Evolutionary conservation across 1,139 yeast species (phyloP).

Genomic region (Debaryomyces fabryi): DNA sequence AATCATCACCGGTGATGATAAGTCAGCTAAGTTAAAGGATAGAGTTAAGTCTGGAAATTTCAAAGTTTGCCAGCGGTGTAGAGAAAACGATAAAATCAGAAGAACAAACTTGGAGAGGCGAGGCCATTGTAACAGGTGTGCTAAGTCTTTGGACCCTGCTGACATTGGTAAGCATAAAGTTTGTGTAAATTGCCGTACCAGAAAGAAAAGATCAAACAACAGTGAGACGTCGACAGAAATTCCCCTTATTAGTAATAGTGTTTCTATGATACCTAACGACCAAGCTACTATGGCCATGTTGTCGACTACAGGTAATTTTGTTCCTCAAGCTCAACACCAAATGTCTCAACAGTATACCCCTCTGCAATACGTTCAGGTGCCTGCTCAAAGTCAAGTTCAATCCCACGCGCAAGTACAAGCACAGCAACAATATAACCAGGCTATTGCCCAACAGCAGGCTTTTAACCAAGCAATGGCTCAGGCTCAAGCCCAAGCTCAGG

Average conservation of each 20-base stretch:
- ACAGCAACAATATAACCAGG: constrained; percentile 15
- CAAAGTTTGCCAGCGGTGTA: constrained; percentile 65
- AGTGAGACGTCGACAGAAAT: constrained; percentile 16
- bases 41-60: constrained; percentile 35
- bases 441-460: constrained; percentile 14
- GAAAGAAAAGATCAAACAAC: constrained; percentile 45
- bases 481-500: constrained; percentile 14
- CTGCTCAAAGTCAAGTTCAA: constrained; percentile 13
- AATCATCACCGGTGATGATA: constrained; percentile 32
- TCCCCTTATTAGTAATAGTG: constrained; percentile 9
- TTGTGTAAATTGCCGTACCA: constrained; percentile 53
- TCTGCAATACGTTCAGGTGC: constrained; percentile 12
- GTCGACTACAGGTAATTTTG: constrained; percentile 10
- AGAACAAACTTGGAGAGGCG: constrained; percentile 56
- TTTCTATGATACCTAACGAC: constrained; percentile 13
- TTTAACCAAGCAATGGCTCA: constrained; percentile 33
- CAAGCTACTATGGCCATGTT: constrained; percentile 14
- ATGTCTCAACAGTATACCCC: constrained; percentile 12
- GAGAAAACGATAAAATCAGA: constrained; percentile 61
- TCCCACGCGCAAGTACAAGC: constrained; percentile 14
- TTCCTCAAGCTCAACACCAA: constrained; percentile 9
- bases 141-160: constrained; percentile 44
- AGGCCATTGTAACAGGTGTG: constrained; percentile 67
- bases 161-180: constrained; percentile 59
- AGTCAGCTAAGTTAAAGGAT: constrained; percentile 16